Conservation (phyloP, 2,329 filamentous ascomycete species). For the Colletotrichum sp. region DNA sequence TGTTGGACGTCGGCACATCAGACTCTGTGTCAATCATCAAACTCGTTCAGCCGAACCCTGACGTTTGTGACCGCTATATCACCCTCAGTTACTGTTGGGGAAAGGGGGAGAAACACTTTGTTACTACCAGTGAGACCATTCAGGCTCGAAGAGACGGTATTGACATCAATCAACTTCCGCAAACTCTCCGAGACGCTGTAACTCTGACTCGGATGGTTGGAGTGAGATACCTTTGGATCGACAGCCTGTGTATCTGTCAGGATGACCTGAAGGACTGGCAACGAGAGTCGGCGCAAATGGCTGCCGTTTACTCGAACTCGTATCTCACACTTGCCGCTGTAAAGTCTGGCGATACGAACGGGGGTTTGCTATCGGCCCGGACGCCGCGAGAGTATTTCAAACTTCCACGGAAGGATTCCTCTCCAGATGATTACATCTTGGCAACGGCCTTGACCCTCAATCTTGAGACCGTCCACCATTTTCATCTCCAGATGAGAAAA, state of each 20-base stretch:
- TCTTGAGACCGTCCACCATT: neutral
- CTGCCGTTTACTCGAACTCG: constrained; percentile 27
- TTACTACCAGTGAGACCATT: neutral
- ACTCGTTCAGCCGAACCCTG: neutral
- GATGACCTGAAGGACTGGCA: constrained; percentile 27
- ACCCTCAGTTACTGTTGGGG: constrained; percentile 16
- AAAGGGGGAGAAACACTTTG: neutral
- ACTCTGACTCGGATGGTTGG: constrained; percentile 24
- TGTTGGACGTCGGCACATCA: neutral
- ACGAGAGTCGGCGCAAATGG: constrained; percentile 26
- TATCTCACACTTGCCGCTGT: constrained; percentile 27
- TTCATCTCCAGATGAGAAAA: neutral
- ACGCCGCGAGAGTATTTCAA: neutral
- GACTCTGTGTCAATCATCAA: neutral
- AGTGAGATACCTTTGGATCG: constrained; percentile 32
- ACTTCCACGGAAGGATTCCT: neutral
- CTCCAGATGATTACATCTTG: neutral
- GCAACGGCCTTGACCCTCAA: neutral
- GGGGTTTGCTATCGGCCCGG: constrained; percentile 22
- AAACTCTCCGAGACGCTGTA: constrained; percentile 28
- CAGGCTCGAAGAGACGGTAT: neutral
- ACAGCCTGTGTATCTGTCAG: constrained; percentile 35
- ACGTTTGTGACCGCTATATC: neutral
- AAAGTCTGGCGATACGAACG: constrained; percentile 20
- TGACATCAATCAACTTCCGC: constrained; percentile 12